These are phyloP conservation scores for Penicillium taxi DNA, from an alignment of 495 filamentous ascomycete genomes.

Conservation along the genomic window DNA sequence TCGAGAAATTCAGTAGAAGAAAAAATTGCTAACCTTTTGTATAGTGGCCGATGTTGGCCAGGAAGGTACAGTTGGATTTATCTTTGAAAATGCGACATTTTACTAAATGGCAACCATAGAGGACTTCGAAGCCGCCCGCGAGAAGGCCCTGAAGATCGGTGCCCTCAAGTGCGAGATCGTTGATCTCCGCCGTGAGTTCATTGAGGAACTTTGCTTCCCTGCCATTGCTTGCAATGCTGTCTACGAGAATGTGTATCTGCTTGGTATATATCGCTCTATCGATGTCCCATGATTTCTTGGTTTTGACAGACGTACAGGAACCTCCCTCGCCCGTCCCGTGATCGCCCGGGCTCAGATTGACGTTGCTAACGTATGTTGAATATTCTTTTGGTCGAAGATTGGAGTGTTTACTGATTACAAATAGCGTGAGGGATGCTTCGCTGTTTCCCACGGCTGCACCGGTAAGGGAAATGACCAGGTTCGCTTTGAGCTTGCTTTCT, in stretches of 20 bases:
- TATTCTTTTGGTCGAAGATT: background rate
- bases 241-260: constrained; percentile 75
- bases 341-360: constrained; percentile 77
- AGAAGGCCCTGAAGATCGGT: constrained; percentile 49
- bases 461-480: constrained; percentile 87
- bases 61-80: constrained; percentile 30
- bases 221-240: constrained; percentile 79
- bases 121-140: constrained; percentile 59
- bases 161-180: constrained; percentile 38
- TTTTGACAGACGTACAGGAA: constrained; percentile 43
- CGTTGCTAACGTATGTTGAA: constrained; percentile 47
- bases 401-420: background rate
- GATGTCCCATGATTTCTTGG: background rate
- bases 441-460: constrained; percentile 73
- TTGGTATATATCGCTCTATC: constrained; percentile 38
- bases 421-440: constrained; percentile 39
- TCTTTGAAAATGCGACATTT: background rate
- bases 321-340: constrained; percentile 76
- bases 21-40: constrained; percentile 24
- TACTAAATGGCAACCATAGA: constrained; percentile 24
- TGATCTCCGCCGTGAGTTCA: constrained; percentile 63
- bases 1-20: no score
- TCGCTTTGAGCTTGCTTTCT: constrained; percentile 75
- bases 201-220: constrained; percentile 79
- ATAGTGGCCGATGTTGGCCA: constrained; percentile 57